A percentile compares a stretch with the other conserved stretches of the same genome.
These are phyloP conservation scores for Colletotrichum cordylinicola DNA, from an alignment of 2,329 filamentous ascomycete species.

Conservation along the genomic window DNA sequence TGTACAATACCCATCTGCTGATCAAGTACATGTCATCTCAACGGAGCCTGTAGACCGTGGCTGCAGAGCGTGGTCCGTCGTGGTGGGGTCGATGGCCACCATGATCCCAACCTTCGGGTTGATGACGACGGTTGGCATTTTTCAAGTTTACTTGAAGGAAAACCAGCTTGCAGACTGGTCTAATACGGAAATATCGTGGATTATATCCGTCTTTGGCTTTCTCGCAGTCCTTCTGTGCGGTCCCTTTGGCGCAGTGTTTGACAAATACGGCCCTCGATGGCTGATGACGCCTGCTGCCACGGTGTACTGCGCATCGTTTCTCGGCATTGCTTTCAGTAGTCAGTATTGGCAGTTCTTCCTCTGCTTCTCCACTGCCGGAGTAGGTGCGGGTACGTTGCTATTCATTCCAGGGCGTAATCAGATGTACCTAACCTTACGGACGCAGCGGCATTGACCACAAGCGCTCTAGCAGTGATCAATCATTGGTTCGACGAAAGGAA, in stretches of 20 bases:
- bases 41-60: slow-evolving; percentile 7
- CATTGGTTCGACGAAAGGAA: slow-evolving; percentile 29
- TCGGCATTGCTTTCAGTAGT: slow-evolving; percentile 31
- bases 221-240: slow-evolving; percentile 29
- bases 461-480: slow-evolving; percentile 29
- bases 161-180: slow-evolving; percentile 26
- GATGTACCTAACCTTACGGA: background rate
- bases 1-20: background rate
- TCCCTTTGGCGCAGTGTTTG: slow-evolving; percentile 27
- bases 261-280: slow-evolving; percentile 24
- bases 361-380: slow-evolving; percentile 32
- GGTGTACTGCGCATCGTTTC: slow-evolving; percentile 28
- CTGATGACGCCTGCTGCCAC: slow-evolving; percentile 25
- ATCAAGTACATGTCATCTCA: slow-evolving; percentile 29
- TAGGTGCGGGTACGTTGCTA: slow-evolving; percentile 26
- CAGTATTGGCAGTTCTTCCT: slow-evolving; percentile 33
- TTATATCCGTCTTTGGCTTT: slow-evolving; percentile 33
- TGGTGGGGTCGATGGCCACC: slow-evolving; percentile 2
- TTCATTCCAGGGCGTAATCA: background rate
- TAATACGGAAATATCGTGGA: slow-evolving; percentile 29
- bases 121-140: slow-evolving; percentile 32
- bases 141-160: slow-evolving; percentile 31
- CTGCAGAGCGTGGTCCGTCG: slow-evolving; percentile 8
- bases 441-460: slow-evolving; percentile 29
- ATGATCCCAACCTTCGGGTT: slow-evolving; percentile 30